Evolutionary conservation across 371 early-diverging fungal genomes (phyloP), one percentile per base, ranked within the genome.

Genomic region (Rhizopus sp.): DNA sequence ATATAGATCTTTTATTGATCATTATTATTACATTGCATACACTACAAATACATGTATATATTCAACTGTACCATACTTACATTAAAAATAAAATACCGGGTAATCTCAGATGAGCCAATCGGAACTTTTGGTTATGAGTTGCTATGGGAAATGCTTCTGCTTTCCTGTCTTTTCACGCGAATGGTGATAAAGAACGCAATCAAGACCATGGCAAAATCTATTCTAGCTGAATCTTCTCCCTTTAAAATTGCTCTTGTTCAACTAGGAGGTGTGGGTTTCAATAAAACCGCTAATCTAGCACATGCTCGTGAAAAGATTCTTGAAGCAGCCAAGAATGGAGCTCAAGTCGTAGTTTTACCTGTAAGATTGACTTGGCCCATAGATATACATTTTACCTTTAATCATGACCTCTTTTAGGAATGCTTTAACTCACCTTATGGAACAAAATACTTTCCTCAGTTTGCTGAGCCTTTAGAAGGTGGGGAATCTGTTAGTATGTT

Each of bases 391-490:
- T 29, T 15, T 16, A 10, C 15, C 1, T 29, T 42, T 35, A 42
- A 15, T 45, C 44, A 10, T 44, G 16, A 10, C 35, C 33, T 23
- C 42, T 50, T 38, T 7, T 65, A 84, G 88, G 93, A 98, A 82
- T 94, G 96, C 73, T 97, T 96, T 82, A 97, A 98, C 70, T 93
- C 93, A 15, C 96, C 96, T 13, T 98, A 97, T 71, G 96, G 97
- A 3, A 91, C 93, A 3, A 68, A 84, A 13, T 88, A 83, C 79
- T 98, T 98, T 70, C 83, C 88, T 9, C 81, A 92, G 41, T 88
- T 88, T 55, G 87, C 94, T 34, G 89, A 90, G 56, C 63, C 72
- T 40, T 75, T 91, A 40, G 75, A 83, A 17, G 64, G 68, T 10
- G 79, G 90, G 51, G 78, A 76, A 17, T 83, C 89, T 8, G 64